These are phyloP conservation scores for Sarcodon aspratus DNA, from an alignment of 768 basidiomycete genomes.

Conservation along the genomic window DNA sequence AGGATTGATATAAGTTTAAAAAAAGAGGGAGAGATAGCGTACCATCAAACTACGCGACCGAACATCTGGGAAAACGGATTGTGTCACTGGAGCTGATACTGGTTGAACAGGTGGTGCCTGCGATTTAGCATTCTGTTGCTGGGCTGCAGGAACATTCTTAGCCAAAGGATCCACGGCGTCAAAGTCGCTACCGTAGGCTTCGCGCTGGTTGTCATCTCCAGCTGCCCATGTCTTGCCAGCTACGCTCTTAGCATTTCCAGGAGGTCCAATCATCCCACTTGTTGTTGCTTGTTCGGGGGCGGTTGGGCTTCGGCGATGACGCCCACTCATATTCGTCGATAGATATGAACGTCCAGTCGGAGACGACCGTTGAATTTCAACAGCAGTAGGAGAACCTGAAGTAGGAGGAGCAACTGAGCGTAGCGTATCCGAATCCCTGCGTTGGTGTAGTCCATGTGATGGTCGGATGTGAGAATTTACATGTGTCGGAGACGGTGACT, in stretches of 20 bases:
- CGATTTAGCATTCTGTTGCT: background rate
- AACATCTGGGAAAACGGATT: no score
- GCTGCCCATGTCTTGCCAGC: slow-evolving; percentile 33
- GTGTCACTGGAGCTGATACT: background rate
- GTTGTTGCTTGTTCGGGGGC: slow-evolving; percentile 47
- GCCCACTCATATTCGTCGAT: background rate
- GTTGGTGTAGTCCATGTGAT: slow-evolving; percentile 36
- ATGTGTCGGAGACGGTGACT: slow-evolving; percentile 44
- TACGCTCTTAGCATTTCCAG: slow-evolving; percentile 2
- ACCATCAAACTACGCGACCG: background rate
- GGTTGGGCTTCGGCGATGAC: slow-evolving; percentile 58
- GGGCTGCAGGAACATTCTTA: slow-evolving; percentile 1
- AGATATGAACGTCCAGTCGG: slow-evolving; percentile 2
- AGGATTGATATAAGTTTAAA: background rate
- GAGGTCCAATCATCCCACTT: slow-evolving; percentile 22
- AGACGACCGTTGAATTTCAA: slow-evolving; percentile 20
- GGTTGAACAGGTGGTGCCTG: background rate
- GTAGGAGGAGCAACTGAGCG: slow-evolving; percentile 33
- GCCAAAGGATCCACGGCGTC: slow-evolving; percentile 6
- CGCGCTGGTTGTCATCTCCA: slow-evolving; percentile 27
- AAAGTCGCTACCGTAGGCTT: background rate
- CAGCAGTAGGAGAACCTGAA: slow-evolving; percentile 44
- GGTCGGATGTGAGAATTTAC: slow-evolving; percentile 19
- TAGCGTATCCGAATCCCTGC: slow-evolving; percentile 70
- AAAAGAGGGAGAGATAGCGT: slow-evolving; percentile 4